These are phyloP conservation scores for Fusarium sp. DNA, from an alignment of 2,329 filamentous ascomycete genomes.

Conservation along the genomic window DNA sequence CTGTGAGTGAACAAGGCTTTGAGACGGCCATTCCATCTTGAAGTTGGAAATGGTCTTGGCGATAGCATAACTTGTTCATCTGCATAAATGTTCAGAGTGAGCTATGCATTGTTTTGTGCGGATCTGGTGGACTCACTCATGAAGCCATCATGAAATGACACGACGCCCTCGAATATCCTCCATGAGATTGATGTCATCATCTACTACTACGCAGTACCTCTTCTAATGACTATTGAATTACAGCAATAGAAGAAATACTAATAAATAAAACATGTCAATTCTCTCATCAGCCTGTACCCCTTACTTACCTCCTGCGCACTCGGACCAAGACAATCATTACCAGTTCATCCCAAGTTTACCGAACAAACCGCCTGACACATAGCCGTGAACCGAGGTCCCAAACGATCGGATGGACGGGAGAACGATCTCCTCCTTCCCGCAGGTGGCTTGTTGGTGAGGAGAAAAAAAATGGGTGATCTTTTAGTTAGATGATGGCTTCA, in stretches of 20 bases:
- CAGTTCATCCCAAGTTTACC: not conserved
- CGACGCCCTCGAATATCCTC: not conserved
- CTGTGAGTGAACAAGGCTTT: not conserved
- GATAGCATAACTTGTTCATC: not conserved
- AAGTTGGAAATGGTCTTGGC: not conserved
- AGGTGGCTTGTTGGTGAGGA: not conserved
- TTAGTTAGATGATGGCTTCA: conserved; percentile 9
- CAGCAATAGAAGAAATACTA: not conserved
- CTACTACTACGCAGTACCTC: too few species aligned
- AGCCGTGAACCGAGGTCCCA: not conserved
- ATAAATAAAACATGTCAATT: not conserved
- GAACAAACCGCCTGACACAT: not conserved
- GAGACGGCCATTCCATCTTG: not conserved
- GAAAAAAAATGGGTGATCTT: not conserved
- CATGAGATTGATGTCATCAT: not conserved
- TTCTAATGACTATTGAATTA: not conserved
- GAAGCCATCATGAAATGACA: not conserved
- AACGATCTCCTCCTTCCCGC: not conserved
- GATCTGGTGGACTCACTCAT: not conserved
- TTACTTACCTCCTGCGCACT: not conserved
- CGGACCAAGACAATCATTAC: not conserved
- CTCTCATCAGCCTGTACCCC: not conserved
- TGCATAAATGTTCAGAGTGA: not conserved
- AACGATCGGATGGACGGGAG: not conserved
- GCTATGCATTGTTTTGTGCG: not conserved